phyloP scores from a whole-genome alignment of 805 yeast genomes.

The Candida bentonensis region DNA sequence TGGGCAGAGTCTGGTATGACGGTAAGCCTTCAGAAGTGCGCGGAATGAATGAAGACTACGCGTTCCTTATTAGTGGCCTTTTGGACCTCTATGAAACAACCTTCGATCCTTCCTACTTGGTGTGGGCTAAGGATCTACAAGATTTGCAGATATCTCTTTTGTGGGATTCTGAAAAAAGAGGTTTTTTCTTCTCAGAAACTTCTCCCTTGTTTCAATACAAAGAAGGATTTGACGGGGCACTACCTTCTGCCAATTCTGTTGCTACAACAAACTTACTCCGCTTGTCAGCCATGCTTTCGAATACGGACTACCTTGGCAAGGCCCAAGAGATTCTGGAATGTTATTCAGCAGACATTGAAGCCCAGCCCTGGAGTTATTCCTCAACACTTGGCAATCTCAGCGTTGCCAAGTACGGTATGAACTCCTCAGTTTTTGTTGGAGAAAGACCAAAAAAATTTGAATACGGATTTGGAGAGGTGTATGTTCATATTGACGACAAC shows the following conservation, averaged over 20 bases:
- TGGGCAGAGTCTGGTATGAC: conserved; percentile 11
- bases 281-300: conserved; percentile 12
- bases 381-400: conserved; percentile 11
- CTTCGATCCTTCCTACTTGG: conserved; percentile 14
- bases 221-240: conserved; percentile 22
- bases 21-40: conserved; percentile 6
- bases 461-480: not conserved
- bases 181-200: conserved; percentile 17
- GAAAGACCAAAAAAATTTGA: not conserved
- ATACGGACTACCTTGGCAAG: conserved; percentile 5
- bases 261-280: conserved; percentile 19
- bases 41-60: conserved; percentile 26
- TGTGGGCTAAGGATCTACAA: conserved; percentile 21
- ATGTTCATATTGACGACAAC: conserved; percentile 7
- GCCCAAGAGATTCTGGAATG: conserved; percentile 6
- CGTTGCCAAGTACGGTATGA: conserved; percentile 7
- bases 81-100: conserved; percentile 23
- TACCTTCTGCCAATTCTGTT: conserved; percentile 25
- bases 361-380: conserved; percentile 9
- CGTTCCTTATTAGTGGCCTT: conserved; percentile 21
- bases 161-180: conserved; percentile 22
- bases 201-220: conserved; percentile 22
- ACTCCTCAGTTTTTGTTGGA: conserved; percentile 9
- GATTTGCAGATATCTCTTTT: conserved; percentile 18
- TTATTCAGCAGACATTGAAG: conserved; percentile 9